Percentiles rank a stretch among this genome's conserved stretches.
phyloP scores from a whole-genome alignment of 257 asterid species.

The Petrea volubilis region DNA sequence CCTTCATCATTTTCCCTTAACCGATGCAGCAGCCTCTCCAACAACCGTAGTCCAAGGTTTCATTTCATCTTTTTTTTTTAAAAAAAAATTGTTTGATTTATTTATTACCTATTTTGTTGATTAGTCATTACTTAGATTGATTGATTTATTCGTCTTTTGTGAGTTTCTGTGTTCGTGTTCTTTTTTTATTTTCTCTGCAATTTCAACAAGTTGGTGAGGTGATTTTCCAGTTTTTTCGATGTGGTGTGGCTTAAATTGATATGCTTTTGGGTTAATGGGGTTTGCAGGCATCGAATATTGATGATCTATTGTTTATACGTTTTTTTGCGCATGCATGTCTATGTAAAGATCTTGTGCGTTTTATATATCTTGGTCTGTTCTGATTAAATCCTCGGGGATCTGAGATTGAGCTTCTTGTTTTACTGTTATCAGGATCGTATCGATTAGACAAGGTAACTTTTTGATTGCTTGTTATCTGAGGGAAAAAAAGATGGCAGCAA shows the following conservation, averaged over 20 bases:
- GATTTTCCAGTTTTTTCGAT: background rate
- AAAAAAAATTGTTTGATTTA: background rate
- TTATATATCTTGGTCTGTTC: background rate
- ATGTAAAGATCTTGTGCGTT: background rate
- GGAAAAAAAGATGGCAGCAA: slow-evolving; percentile 25
- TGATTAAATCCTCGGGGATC: slow-evolving; percentile 3
- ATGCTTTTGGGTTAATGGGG: background rate
- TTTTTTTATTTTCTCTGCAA: background rate
- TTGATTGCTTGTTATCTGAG: background rate
- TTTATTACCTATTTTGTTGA: background rate
- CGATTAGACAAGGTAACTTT: slow-evolving; percentile 1
- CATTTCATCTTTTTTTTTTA: background rate
- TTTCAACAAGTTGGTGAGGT: slow-evolving; percentile 12
- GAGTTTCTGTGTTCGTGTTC: background rate
- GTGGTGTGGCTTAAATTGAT: background rate
- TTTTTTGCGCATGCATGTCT: slow-evolving; percentile 18
- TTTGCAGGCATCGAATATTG: background rate
- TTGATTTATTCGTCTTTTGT: background rate
- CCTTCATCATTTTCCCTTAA: background rate
- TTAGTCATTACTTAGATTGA: background rate
- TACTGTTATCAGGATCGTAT: slow-evolving; percentile 5
- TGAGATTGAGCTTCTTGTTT: slow-evolving; percentile 6
- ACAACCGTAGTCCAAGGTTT: slow-evolving; percentile 27
- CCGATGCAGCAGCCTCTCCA: slow-evolving; percentile 9
- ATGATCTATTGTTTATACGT: slow-evolving; percentile 21